A percentile compares a stretch with the other conserved stretches of the same genome.
Evolutionary conservation across 108 stramenopile species (phyloP).

Genomic region (Conticribra guillardii): DNA sequence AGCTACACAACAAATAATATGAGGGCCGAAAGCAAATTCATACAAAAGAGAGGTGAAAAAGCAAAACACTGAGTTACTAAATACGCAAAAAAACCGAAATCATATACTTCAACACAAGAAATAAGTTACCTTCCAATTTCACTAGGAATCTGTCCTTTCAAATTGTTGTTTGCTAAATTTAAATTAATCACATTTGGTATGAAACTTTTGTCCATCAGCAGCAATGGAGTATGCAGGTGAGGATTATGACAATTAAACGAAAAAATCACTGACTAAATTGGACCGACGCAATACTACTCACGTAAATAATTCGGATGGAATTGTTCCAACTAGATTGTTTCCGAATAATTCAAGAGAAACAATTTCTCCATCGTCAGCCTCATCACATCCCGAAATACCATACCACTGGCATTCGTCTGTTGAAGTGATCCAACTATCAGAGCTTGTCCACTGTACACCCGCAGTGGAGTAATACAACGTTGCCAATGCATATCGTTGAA

Average conservation of each 20-base stretch:
- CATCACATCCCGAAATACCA: conserved; percentile 24
- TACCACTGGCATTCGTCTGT: conserved; percentile 30
- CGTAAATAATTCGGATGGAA: conserved; percentile 28
- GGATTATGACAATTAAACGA: too few relatives aligned
- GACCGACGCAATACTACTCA: neutral
- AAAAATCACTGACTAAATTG: too few relatives aligned
- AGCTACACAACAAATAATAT: neutral
- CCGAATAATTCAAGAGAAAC: conserved; percentile 19
- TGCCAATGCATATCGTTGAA: conserved; percentile 38
- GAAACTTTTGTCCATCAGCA: neutral
- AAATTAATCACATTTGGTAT: conserved; percentile 14
- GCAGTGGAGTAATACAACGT: conserved; percentile 30
- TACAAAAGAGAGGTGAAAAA: neutral
- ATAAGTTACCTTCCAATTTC: conserved; percentile 39
- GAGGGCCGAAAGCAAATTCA: neutral
- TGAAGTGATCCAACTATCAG: conserved; percentile 18
- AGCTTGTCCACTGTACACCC: conserved; percentile 27
- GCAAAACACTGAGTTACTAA: too few relatives aligned
- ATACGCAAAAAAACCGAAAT: too few relatives aligned
- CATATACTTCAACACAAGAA: too few relatives aligned
- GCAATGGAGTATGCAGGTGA: too few relatives aligned
- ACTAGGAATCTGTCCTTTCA: conserved; percentile 55
- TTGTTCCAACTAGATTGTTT: conserved; percentile 11
- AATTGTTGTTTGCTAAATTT: conserved; percentile 36
- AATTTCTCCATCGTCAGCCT: conserved; percentile 15